Percentiles rank a stretch among this genome's conserved stretches.
These are phyloP conservation scores for Solanum phureja DNA, from an alignment of 257 asterid genomes.

Conservation along the genomic window DNA sequence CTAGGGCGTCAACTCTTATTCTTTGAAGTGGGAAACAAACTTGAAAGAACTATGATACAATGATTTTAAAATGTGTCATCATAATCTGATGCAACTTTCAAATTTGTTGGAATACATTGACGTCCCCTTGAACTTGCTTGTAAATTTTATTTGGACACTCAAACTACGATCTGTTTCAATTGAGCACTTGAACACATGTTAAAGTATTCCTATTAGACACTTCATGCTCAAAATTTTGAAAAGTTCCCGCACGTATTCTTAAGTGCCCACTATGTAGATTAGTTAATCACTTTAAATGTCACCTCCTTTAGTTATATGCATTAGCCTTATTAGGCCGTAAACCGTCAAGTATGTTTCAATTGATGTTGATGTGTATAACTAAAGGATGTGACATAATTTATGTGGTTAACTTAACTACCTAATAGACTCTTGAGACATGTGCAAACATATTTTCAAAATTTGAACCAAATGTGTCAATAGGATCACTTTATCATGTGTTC, in stretches of 20 bases:
- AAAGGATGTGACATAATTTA: background rate
- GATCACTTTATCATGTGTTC: background rate
- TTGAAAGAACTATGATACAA: background rate
- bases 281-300: background rate
- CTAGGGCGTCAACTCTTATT: background rate
- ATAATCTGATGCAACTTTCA: background rate
- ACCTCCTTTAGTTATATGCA: background rate
- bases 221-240: background rate
- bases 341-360: background rate
- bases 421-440: background rate
- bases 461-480: background rate
- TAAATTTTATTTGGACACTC: background rate
- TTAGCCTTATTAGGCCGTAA: background rate
- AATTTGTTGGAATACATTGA: background rate
- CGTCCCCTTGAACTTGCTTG: background rate
- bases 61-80: background rate
- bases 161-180: background rate
- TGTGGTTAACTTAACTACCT: background rate
- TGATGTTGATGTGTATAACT: background rate
- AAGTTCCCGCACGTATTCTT: background rate
- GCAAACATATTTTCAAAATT: background rate
- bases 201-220: background rate
- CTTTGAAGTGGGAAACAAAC: background rate
- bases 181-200: background rate
- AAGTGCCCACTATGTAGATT: background rate